Percentiles rank a stretch among this genome's conserved stretches.
These are phyloP conservation scores for Xylaria scruposa DNA, from an alignment of 495 filamentous ascomycete species.

Conservation along the genomic window DNA sequence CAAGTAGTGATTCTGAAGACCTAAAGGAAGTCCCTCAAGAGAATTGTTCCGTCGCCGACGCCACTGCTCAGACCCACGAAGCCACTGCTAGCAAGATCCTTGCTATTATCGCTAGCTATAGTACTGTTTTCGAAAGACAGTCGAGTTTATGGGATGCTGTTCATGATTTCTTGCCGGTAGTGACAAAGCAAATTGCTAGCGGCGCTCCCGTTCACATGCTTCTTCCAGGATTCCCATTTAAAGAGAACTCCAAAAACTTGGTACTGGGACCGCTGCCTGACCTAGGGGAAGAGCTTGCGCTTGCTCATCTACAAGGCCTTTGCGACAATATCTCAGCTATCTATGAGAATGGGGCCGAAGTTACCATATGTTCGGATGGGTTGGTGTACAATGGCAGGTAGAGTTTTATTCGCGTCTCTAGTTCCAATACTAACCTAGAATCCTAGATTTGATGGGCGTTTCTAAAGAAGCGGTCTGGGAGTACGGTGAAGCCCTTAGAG, in stretches of 20 bases:
- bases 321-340: conserved; percentile 17
- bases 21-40: neutral
- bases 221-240: conserved; percentile 21
- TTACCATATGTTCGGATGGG: conserved; percentile 16
- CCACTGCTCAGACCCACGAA: neutral
- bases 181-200: neutral
- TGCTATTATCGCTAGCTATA: conserved; percentile 6
- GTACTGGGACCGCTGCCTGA: conserved; percentile 20
- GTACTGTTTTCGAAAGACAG: neutral
- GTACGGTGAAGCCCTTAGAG: conserved; percentile 10
- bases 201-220: conserved; percentile 2
- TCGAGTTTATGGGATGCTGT: neutral
- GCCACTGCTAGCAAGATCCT: neutral
- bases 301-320: conserved; percentile 14
- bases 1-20: neutral
- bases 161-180: neutral
- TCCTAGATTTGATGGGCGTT: conserved; percentile 16
- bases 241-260: neutral
- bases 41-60: neutral
- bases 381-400: conserved; percentile 17
- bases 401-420: neutral
- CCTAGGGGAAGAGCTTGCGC: conserved; percentile 16
- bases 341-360: conserved; percentile 2
- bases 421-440: neutral
- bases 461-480: conserved; percentile 8